Conservation (phyloP, 441 rosid species). For the Daphne laureola region DNA sequence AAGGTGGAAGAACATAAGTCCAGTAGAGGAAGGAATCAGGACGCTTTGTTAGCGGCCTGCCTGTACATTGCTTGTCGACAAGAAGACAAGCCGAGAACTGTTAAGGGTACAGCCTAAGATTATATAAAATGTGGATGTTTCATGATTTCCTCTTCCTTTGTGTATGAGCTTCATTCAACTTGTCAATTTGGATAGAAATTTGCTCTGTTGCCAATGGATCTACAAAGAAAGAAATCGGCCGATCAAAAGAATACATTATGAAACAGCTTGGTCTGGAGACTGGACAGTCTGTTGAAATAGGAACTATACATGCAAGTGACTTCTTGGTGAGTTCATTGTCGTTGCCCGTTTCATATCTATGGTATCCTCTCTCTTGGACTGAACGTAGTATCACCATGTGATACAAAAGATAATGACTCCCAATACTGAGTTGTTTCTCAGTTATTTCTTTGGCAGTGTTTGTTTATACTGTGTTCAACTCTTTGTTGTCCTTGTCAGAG, state of each 20-base stretch:
- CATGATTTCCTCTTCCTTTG: not conserved
- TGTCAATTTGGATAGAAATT: conserved; percentile 17
- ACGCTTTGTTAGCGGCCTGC: conserved; percentile 33
- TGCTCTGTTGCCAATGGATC: conserved; percentile 30
- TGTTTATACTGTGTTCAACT: not conserved
- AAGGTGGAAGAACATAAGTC: conserved; percentile 35
- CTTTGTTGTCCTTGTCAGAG: conserved; percentile 17
- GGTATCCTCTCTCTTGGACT: not conserved
- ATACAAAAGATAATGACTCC: too few relatives aligned
- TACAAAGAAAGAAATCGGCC: conserved; percentile 26
- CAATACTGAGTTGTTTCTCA: too few relatives aligned
- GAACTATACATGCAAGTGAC: conserved; percentile 38
- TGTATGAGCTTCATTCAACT: conserved; percentile 3
- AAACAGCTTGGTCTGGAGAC: conserved; percentile 34
- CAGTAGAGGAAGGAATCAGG: conserved; percentile 29
- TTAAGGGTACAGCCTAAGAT: conserved; percentile 8
- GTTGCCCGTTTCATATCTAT: not conserved
- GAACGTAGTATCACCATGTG: too few relatives aligned
- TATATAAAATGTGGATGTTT: not conserved
- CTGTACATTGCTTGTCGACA: conserved; percentile 30
- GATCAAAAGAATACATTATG: conserved; percentile 26
- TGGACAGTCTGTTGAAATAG: conserved; percentile 43
- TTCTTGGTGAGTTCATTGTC: conserved; percentile 18
- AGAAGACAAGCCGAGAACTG: conserved; percentile 17
- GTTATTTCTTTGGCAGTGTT: too few relatives aligned